A percentile compares a stretch with the other conserved stretches of the same genome.
Conservation (phyloP, 1,284 basidiomycete genomes). For the Apiotrichum sp. region DNA sequence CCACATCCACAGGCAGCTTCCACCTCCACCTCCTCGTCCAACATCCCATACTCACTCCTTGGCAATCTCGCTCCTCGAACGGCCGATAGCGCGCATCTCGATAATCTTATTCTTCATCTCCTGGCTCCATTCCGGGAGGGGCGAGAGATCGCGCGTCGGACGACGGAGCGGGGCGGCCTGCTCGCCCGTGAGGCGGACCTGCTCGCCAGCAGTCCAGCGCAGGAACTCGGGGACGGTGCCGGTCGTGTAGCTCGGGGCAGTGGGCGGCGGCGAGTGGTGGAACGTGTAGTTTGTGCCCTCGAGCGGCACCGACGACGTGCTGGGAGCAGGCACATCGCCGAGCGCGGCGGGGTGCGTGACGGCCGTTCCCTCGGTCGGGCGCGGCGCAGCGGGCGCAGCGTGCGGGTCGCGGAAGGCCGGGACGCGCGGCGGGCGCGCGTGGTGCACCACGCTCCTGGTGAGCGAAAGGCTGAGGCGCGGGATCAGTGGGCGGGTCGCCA, state of each 20-base stretch:
- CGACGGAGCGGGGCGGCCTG: slow-evolving; percentile 21
- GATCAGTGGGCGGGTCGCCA: slow-evolving; percentile 13
- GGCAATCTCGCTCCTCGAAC: slow-evolving; percentile 29
- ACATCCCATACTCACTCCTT: slow-evolving; percentile 29
- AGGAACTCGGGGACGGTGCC: slow-evolving; percentile 35
- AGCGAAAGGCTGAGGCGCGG: slow-evolving; percentile 3
- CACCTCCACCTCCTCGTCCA: no score
- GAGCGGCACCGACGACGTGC: slow-evolving; percentile 10
- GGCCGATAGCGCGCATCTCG: slow-evolving; percentile 24
- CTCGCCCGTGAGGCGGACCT: slow-evolving; percentile 28
- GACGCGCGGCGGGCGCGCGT: slow-evolving; percentile 37
- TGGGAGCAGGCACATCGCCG: not conserved
- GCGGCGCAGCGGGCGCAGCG: slow-evolving; percentile 15
- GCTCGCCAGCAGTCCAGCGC: slow-evolving; percentile 32
- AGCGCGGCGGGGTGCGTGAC: slow-evolving; percentile 21
- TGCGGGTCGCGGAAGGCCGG: slow-evolving; percentile 33
- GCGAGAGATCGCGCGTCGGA: not conserved
- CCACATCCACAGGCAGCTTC: not conserved
- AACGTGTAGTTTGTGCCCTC: slow-evolving; percentile 27
- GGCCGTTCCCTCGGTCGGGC: slow-evolving; percentile 39
- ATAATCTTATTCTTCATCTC: slow-evolving; percentile 9
- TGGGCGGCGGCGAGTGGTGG: slow-evolving; percentile 40
- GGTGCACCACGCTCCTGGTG: slow-evolving; percentile 29
- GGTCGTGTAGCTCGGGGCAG: slow-evolving; percentile 37
- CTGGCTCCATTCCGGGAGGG: slow-evolving; percentile 6